Percentiles rank a stretch among this genome's conserved stretches.
These are phyloP conservation scores for Coccinonectria pachysandricola DNA, from an alignment of 2,329 filamentous ascomycete species.

Conservation along the genomic window DNA sequence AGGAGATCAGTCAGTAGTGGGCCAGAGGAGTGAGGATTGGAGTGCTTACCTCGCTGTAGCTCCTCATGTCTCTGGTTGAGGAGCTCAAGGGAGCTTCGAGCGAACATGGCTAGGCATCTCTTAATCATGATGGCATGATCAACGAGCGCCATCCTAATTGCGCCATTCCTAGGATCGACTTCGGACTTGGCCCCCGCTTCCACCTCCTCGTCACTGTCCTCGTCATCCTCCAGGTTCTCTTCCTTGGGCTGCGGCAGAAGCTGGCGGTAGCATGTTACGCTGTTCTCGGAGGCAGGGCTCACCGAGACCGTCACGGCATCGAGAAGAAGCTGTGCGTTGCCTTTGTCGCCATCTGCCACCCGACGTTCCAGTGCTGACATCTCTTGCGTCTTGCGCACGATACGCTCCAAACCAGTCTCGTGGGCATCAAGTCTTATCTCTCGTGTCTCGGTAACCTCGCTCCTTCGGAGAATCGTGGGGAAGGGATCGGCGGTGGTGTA, in stretches of 20 bases:
- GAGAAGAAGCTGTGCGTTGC: conserved; percentile 56
- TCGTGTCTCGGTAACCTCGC: conserved; percentile 65
- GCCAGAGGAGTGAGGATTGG: not conserved
- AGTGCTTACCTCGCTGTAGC: conserved; percentile 52
- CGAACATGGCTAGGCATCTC: conserved; percentile 63
- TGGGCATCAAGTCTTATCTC: conserved; percentile 61
- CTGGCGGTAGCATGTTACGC: conserved; percentile 66
- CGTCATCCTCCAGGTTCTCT: conserved; percentile 27
- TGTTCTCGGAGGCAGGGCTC: conserved; percentile 62
- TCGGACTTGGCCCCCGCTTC: conserved; percentile 36
- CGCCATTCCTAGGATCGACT: conserved; percentile 55
- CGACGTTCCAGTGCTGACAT: conserved; percentile 67
- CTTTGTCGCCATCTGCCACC: conserved; percentile 61
- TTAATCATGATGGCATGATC: conserved; percentile 86
- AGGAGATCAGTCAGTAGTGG: conserved; percentile 9
- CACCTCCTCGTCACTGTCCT: conserved; percentile 30
- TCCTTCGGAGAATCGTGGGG: conserved; percentile 80
- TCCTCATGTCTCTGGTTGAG: conserved; percentile 47
- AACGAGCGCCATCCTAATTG: conserved; percentile 73
- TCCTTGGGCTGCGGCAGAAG: conserved; percentile 50
- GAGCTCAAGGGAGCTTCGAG: conserved; percentile 50
- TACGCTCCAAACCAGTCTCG: conserved; percentile 84
- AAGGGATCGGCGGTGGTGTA: conserved; percentile 80
- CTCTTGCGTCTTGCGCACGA: conserved; percentile 83
- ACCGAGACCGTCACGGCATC: conserved; percentile 71